Conservation (phyloP, 805 yeast genomes). For the Starmera pachycereana region DNA sequence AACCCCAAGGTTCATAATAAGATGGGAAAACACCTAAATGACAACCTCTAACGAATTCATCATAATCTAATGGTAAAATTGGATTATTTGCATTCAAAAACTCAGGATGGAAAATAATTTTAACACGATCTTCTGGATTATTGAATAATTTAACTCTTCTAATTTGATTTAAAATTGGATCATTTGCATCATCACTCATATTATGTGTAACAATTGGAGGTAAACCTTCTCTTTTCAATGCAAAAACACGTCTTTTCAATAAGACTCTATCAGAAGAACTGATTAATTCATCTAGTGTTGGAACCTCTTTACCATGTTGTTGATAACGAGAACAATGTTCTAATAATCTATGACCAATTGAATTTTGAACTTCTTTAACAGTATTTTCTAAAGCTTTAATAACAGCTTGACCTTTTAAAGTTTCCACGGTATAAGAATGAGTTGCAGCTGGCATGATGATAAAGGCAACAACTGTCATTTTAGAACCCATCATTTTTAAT, state of each 20-base stretch:
- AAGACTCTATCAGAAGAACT: slow-evolving; percentile 82
- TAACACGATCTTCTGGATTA: slow-evolving; percentile 82
- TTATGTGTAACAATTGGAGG: slow-evolving; percentile 98
- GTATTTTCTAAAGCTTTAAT: slow-evolving; percentile 84
- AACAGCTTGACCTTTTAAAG: slow-evolving; percentile 93
- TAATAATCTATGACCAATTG: slow-evolving; percentile 78
- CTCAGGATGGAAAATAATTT: slow-evolving; percentile 96
- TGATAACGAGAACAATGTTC: slow-evolving; percentile 79
- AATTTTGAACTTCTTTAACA: slow-evolving; percentile 75
- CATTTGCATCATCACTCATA: slow-evolving; percentile 85
- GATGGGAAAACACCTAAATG: slow-evolving; percentile 98
- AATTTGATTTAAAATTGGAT: slow-evolving; percentile 86
- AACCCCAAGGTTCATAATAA: slow-evolving; percentile 99
- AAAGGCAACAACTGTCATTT: slow-evolving; percentile 91
- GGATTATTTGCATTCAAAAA: slow-evolving; percentile 93
- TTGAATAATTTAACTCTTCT: slow-evolving; percentile 88
- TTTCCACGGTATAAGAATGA: slow-evolving; percentile 90
- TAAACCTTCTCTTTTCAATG: slow-evolving; percentile 76
- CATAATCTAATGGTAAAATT: slow-evolving; percentile 85
- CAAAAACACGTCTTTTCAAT: slow-evolving; percentile 85
- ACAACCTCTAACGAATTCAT: slow-evolving; percentile 96
- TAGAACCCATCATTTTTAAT: slow-evolving; percentile 71
- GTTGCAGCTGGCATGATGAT: slow-evolving; percentile 97
- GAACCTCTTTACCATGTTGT: slow-evolving; percentile 50
- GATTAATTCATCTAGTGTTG: slow-evolving; percentile 73